Conservation (phyloP, 2,329 filamentous ascomycete genomes). For the Tolypocladium paradoxum region DNA sequence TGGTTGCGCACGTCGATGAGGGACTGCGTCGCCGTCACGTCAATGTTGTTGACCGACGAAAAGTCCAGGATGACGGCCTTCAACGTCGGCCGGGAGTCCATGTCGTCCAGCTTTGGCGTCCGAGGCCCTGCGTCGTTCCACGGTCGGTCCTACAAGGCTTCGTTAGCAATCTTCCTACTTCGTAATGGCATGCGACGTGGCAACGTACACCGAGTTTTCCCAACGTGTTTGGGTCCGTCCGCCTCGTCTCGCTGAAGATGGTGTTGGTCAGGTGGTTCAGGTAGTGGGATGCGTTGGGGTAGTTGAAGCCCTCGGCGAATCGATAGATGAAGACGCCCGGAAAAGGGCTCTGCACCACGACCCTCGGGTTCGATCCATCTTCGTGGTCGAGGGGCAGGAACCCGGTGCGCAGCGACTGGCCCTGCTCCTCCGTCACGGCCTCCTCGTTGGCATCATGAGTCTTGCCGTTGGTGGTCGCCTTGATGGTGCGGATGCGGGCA, state of each 20-base stretch:
- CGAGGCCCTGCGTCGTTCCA: conserved; percentile 44
- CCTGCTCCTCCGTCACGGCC: conserved; percentile 35
- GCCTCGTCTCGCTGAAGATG: conserved; percentile 33
- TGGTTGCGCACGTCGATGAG: conserved; percentile 43
- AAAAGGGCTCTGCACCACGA: conserved; percentile 34
- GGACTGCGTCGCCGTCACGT: conserved; percentile 43
- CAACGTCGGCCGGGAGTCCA: conserved; percentile 35
- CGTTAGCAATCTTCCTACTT: no score
- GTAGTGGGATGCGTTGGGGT: conserved; percentile 40
- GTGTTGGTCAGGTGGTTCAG: conserved; percentile 36
- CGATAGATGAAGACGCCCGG: conserved; percentile 46
- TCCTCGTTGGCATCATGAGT: conserved; percentile 8
- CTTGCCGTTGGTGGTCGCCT: conserved; percentile 52
- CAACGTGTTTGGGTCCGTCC: conserved; percentile 29
- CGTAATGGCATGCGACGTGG: no score
- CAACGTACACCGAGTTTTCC: conserved; percentile 35
- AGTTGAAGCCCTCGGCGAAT: conserved; percentile 45
- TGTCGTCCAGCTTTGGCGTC: conserved; percentile 16
- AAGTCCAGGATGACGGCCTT: conserved; percentile 47
- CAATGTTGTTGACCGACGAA: conserved; percentile 42
- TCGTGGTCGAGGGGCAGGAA: conserved; percentile 37
- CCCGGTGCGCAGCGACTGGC: conserved; percentile 23
- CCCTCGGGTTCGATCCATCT: conserved; percentile 39
- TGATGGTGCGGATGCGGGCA: conserved; percentile 77
- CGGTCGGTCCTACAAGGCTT: conserved; percentile 31